A percentile compares a stretch with the other conserved stretches of the same genome.
Conservation (phyloP, 2,329 filamentous ascomycete genomes). For the Colletotrichum sp. region DNA sequence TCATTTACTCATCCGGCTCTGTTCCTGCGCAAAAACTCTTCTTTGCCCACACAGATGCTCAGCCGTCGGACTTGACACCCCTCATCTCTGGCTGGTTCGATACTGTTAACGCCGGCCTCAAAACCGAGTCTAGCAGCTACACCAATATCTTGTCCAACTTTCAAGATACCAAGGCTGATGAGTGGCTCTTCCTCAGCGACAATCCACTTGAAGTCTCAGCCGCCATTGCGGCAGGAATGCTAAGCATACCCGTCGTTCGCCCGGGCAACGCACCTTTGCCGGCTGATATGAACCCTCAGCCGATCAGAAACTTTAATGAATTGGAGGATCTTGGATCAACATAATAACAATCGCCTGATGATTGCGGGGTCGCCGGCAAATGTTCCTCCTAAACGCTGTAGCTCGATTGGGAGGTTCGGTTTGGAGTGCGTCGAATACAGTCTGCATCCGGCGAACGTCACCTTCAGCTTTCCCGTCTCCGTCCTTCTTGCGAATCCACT, state of each 20-base stretch:
- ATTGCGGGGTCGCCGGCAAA: not conserved
- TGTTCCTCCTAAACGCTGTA: not conserved
- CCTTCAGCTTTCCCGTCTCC: slow-evolving; percentile 11
- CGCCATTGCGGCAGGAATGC: slow-evolving; percentile 66
- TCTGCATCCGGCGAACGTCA: slow-evolving; percentile 14
- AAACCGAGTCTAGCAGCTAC: slow-evolving; percentile 72
- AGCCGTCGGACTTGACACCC: slow-evolving; percentile 61
- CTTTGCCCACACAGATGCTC: slow-evolving; percentile 68
- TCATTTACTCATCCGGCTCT: slow-evolving; percentile 84
- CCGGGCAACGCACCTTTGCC: slow-evolving; percentile 73
- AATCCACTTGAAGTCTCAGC: slow-evolving; percentile 73
- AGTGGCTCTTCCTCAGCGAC: slow-evolving; percentile 82
- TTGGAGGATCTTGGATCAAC: slow-evolving; percentile 2
- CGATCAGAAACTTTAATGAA: slow-evolving; percentile 37
- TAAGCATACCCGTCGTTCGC: slow-evolving; percentile 64
- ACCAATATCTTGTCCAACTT: slow-evolving; percentile 60
- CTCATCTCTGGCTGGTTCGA: slow-evolving; percentile 75
- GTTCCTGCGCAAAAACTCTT: slow-evolving; percentile 81
- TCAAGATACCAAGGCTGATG: slow-evolving; percentile 47
- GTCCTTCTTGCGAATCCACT: not conserved
- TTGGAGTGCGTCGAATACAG: slow-evolving; percentile 8
- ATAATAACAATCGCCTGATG: not conserved
- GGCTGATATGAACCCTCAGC: slow-evolving; percentile 45
- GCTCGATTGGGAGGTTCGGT: not conserved
- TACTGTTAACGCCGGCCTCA: slow-evolving; percentile 79